These are phyloP conservation scores for Glutinoglossum americanum DNA, from an alignment of 495 filamentous ascomycete species.

Conservation along the genomic window DNA sequence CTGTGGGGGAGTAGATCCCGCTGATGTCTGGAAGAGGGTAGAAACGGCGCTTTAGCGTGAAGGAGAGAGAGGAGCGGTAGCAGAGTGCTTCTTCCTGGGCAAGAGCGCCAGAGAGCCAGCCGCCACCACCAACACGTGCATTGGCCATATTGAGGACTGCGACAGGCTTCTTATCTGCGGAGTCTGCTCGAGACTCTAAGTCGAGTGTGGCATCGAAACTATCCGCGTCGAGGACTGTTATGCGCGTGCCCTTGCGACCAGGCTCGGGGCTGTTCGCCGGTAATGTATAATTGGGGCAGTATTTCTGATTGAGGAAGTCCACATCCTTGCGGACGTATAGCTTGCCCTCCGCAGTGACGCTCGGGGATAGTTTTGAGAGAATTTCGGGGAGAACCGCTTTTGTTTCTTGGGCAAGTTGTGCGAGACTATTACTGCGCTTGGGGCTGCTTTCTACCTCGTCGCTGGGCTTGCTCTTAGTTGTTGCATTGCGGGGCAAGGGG, in stretches of 20 bases:
- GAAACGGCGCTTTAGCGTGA: conserved; percentile 27
- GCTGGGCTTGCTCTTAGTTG: not conserved
- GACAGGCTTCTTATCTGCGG: conserved; percentile 16
- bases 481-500: not conserved
- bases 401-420: not conserved
- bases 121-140: conserved; percentile 28
- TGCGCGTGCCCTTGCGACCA: not conserved
- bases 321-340: not conserved
- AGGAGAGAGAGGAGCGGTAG: conserved; percentile 34
- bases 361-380: not conserved
- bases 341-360: not conserved
- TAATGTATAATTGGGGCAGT: not conserved
- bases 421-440: not conserved
- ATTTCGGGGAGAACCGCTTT: not conserved
- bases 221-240: not conserved
- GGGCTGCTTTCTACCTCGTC: not conserved
- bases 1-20: conserved; percentile 35
- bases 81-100: conserved; percentile 50
- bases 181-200: not conserved
- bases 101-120: conserved; percentile 29
- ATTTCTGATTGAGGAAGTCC: not conserved
- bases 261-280: not conserved
- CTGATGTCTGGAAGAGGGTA: conserved; percentile 33
- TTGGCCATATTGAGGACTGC: conserved; percentile 42
- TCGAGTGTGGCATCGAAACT: not conserved